Conservation (phyloP, 371 early-diverging fungal species). For the Lichtheimia corymbifera region DNA sequence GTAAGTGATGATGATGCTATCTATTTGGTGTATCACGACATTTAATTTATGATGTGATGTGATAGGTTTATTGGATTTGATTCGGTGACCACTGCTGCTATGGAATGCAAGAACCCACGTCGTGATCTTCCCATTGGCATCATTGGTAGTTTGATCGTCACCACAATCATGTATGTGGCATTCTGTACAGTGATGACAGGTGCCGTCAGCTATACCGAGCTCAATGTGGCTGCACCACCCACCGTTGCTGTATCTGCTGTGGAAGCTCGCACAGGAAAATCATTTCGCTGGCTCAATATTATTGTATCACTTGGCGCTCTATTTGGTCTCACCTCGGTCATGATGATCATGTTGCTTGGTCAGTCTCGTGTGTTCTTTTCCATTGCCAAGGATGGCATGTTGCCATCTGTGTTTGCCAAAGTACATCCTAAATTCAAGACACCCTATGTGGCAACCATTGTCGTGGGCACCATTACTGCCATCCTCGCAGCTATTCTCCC, state of each 20-base stretch:
- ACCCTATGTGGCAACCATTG: slow-evolving; percentile 71
- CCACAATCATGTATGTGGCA: slow-evolving; percentile 78
- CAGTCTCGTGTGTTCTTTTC: slow-evolving; percentile 88
- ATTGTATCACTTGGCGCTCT: slow-evolving; percentile 78
- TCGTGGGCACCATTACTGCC: slow-evolving; percentile 72
- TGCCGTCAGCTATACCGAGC: slow-evolving; percentile 57
- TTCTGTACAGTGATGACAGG: slow-evolving; percentile 75
- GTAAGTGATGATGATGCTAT: background rate
- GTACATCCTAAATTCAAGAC: slow-evolving; percentile 70
- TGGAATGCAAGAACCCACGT: slow-evolving; percentile 82
- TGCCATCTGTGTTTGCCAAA: slow-evolving; percentile 70
- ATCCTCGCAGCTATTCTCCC: slow-evolving; percentile 76
- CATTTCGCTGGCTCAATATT: slow-evolving; percentile 67
- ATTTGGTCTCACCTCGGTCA: slow-evolving; percentile 76
- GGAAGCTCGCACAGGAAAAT: slow-evolving; percentile 44
- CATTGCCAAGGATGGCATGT: slow-evolving; percentile 87
- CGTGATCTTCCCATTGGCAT: slow-evolving; percentile 89
- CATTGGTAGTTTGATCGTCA: slow-evolving; percentile 73
- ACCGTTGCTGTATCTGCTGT: slow-evolving; percentile 57
- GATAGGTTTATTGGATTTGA: slow-evolving; percentile 75
- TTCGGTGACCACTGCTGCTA: slow-evolving; percentile 84
- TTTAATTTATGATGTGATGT: slow-evolving; percentile 14
- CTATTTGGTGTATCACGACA: background rate
- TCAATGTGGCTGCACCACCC: slow-evolving; percentile 63
- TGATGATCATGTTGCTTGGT: slow-evolving; percentile 72